Conservation (phyloP, 805 yeast genomes). For the Suhomyces kilbournensis region DNA sequence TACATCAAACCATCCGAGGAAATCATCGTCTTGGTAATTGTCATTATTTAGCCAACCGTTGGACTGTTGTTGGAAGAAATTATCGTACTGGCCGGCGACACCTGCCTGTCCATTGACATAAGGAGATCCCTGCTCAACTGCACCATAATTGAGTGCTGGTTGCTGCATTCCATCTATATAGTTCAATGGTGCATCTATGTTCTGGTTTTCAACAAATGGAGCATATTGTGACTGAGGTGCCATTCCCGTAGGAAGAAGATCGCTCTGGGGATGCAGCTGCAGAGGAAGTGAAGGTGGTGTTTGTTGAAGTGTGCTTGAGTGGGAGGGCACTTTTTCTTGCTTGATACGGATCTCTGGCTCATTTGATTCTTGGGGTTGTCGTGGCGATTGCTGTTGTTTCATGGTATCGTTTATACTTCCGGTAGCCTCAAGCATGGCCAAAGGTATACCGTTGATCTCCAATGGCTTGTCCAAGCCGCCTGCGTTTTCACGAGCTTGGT, state of each 20-base stretch:
- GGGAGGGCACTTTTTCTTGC: neutral
- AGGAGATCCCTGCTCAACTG: constrained; percentile 1
- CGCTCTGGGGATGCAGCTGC: constrained; percentile 4
- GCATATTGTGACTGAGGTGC: neutral
- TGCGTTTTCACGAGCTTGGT: constrained; percentile 56
- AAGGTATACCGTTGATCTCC: constrained; percentile 67
- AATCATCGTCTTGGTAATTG: constrained; percentile 66
- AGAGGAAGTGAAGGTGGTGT: constrained; percentile 6
- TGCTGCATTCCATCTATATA: constrained; percentile 2
- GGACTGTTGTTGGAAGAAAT: constrained; percentile 76
- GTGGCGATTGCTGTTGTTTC: neutral
- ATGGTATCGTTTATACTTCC: constrained; percentile 51
- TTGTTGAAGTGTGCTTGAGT: neutral
- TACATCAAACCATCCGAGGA: constrained; percentile 90
- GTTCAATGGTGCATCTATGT: neutral
- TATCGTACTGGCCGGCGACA: constrained; percentile 42
- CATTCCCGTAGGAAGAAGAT: neutral
- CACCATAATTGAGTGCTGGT: neutral
- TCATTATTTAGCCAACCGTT: constrained; percentile 78
- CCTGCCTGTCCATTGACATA: constrained; percentile 1
- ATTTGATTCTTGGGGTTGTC: neutral
- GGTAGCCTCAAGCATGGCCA: constrained; percentile 73
- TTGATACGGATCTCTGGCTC: neutral
- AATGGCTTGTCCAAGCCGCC: constrained; percentile 53
- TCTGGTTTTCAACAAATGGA: constrained; percentile 2